Conservation (phyloP, 1,284 basidiomycete species). For the Uromyces viciae-fabae region DNA sequence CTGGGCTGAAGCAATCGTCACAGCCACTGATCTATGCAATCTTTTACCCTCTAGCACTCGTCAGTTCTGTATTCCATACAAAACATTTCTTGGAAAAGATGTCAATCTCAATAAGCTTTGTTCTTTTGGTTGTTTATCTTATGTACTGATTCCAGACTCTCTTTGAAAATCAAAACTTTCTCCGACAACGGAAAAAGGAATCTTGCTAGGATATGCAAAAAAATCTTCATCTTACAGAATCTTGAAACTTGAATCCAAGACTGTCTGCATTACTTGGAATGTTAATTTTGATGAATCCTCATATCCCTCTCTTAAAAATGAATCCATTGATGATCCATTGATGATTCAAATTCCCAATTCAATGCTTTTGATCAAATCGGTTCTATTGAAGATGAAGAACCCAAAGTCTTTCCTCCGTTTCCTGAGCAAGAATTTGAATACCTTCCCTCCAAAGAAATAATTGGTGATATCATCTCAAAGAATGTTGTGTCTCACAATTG, state of each 20-base stretch:
- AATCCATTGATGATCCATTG: no score
- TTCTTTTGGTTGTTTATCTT: background rate
- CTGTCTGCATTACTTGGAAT: background rate
- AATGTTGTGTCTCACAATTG: no score
- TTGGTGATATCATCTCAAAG: no score
- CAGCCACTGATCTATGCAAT: background rate
- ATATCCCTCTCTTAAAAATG: background rate
- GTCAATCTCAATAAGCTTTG: background rate
- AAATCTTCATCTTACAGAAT: background rate
- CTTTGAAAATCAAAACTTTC: background rate
- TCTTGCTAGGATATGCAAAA: background rate
- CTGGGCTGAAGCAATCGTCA: constrained; percentile 13
- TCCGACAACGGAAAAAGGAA: background rate
- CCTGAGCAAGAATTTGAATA: no score
- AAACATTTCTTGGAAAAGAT: background rate
- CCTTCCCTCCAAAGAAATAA: no score
- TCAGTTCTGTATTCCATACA: background rate
- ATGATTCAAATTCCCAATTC: no score
- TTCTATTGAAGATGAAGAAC: no score
- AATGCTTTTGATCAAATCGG: no score
- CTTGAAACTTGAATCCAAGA: background rate
- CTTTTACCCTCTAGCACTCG: background rate
- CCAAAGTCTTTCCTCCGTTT: no score
- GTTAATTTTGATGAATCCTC: background rate
- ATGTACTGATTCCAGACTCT: background rate